These are phyloP conservation scores for Glomus cerebriforme DNA, from an alignment of 192 early-diverging fungal genomes.

Conservation along the genomic window DNA sequence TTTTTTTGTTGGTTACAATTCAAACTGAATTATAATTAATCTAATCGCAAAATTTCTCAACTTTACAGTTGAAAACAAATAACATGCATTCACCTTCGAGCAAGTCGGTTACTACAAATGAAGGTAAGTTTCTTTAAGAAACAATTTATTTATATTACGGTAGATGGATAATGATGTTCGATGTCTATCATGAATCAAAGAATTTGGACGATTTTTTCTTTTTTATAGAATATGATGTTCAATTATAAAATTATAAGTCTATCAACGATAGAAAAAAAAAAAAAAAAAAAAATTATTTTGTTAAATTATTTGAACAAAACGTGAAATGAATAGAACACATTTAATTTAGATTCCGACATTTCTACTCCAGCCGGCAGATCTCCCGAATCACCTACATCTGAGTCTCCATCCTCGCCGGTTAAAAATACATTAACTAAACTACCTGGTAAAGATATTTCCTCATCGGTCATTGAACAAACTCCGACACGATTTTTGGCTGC, in stretches of 20 bases:
- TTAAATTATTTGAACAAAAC: not conserved
- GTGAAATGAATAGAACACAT: not conserved
- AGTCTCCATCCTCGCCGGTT: not conserved
- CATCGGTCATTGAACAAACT: conserved; percentile 16
- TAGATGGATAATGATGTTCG: too few relatives aligned
- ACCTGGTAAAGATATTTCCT: not conserved
- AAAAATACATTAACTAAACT: not conserved
- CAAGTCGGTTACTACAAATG: not conserved
- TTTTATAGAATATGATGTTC: not conserved
- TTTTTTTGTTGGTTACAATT: too few relatives aligned
- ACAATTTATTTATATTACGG: not conserved
- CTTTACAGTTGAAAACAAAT: conserved; percentile 8
- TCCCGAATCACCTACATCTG: not conserved
- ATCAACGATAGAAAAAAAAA: too few relatives aligned
- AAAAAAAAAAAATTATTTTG: not conserved
- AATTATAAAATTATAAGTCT: not conserved
- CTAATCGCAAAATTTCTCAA: too few relatives aligned
- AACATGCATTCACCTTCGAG: not conserved
- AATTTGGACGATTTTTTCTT: not conserved
- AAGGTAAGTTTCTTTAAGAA: not conserved
- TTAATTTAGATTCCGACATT: conserved; percentile 6
- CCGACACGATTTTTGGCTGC: conserved; percentile 31
- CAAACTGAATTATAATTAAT: too few relatives aligned
- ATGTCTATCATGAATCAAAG: not conserved
- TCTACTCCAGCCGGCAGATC: not conserved